phyloP scores from a whole-genome alignment of 2,329 filamentous ascomycete species.

The Pseudogymnoascus sp. region DNA sequence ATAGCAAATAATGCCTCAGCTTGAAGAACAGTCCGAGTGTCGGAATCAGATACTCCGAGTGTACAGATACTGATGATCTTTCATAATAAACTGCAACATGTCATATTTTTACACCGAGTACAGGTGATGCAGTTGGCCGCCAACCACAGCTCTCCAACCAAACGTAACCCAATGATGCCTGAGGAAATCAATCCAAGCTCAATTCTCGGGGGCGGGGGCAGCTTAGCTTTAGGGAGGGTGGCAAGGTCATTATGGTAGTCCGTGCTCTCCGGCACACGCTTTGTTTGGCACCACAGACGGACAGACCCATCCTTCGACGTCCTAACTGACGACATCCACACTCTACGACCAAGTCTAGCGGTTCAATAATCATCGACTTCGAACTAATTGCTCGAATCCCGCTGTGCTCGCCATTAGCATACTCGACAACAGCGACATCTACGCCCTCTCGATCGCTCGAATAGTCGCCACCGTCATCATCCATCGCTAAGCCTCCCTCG shows the following conservation, averaged over 20 bases:
- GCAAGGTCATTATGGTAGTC: constrained; percentile 8
- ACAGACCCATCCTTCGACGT: not conserved
- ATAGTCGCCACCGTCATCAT: constrained; percentile 4
- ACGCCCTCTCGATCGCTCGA: not conserved
- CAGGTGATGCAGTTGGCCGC: not conserved
- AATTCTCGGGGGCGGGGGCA: not conserved
- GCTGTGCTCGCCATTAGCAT: not conserved
- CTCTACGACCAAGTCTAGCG: constrained; percentile 3
- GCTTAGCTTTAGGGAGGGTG: constrained; percentile 2
- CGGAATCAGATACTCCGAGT: not conserved
- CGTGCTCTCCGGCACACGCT: constrained; percentile 7
- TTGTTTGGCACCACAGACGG: not conserved
- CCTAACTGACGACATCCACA: constrained; percentile 5
- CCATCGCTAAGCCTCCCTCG: constrained; percentile 1
- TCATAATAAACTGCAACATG: not conserved
- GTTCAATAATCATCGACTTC: constrained; percentile 5
- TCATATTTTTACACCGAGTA: not conserved
- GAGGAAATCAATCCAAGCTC: constrained; percentile 6
- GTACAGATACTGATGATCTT: not conserved
- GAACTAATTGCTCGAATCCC: not conserved
- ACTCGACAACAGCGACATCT: constrained; percentile 1
- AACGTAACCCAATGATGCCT: not conserved
- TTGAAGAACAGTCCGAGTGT: not conserved
- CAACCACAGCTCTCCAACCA: not conserved
- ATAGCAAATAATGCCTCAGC: not conserved